Conservation (phyloP, 2,329 filamentous ascomycete genomes). For the Aspergillus novoparasiticus region DNA sequence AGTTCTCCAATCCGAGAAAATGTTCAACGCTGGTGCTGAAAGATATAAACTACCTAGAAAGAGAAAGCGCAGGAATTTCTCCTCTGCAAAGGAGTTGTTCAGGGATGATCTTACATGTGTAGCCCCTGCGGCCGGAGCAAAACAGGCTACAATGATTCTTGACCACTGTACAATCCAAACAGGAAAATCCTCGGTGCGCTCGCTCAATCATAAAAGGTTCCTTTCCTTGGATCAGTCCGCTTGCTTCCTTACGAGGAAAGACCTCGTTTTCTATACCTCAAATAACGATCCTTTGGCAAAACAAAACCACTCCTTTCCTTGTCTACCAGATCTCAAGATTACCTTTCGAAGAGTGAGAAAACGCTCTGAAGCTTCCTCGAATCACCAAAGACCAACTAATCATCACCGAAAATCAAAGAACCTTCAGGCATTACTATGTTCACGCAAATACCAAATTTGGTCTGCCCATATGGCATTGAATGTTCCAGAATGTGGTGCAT, state of each 20-base stretch:
- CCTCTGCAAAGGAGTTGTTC: background rate
- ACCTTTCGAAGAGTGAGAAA: background rate
- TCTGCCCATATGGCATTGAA: conserved; percentile 41
- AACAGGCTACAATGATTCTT: background rate
- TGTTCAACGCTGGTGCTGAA: background rate
- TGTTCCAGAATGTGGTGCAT: conserved; percentile 15
- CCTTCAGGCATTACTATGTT: background rate
- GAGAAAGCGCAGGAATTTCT: background rate
- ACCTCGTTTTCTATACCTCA: background rate
- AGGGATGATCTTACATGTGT: background rate
- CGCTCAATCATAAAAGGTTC: background rate
- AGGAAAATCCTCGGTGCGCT: background rate
- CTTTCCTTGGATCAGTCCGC: background rate
- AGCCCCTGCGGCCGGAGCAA: background rate
- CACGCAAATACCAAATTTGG: conserved; percentile 38
- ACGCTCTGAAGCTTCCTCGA: background rate
- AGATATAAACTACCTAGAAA: background rate
- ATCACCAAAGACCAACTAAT: background rate
- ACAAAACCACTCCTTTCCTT: conserved; percentile 22
- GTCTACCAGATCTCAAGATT: conserved; percentile 8
- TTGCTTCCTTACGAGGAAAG: background rate
- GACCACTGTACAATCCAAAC: background rate
- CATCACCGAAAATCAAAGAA: background rate
- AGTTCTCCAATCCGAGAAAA: conserved; percentile 1
- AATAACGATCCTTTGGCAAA: background rate